phyloP scores from a whole-genome alignment of 1,284 basidiomycete species.

The Trichosporon ovoides region DNA sequence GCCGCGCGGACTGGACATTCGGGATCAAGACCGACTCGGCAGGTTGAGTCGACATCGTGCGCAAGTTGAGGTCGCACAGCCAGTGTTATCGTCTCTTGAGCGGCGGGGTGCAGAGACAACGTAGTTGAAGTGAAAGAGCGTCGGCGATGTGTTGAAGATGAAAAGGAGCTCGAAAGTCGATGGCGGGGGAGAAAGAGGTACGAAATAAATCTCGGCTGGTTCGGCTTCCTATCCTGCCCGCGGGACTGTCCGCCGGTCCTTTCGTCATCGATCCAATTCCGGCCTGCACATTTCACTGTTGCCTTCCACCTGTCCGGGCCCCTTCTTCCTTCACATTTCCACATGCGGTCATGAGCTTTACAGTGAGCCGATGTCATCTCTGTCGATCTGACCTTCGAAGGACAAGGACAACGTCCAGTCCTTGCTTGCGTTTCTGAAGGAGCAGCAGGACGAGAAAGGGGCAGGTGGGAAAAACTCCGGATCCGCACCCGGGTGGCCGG shows the following conservation, averaged over 20 bases:
- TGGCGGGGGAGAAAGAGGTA: neutral
- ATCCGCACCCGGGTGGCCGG: neutral
- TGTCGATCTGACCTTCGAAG: neutral
- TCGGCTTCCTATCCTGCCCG: neutral
- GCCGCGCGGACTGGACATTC: neutral
- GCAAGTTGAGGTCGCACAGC: neutral
- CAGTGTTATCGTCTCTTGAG: neutral
- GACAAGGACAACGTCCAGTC: slow-evolving; percentile 26
- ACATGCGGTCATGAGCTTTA: neutral
- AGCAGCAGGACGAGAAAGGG: slow-evolving; percentile 31
- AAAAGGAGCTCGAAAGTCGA: neutral
- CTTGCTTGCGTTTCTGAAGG: slow-evolving; percentile 33
- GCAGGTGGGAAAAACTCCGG: neutral
- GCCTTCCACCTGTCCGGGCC: neutral
- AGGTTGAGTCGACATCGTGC: neutral
- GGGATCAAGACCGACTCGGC: slow-evolving; percentile 2
- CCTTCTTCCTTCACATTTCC: neutral
- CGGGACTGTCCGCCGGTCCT: neutral
- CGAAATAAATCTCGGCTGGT: slow-evolving; percentile 6
- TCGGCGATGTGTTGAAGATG: neutral
- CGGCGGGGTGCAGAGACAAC: neutral
- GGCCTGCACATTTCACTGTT: neutral
- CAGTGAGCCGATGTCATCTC: neutral
- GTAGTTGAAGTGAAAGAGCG: neutral
- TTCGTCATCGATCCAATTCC: slow-evolving; percentile 4